Percentiles rank a stretch among this genome's conserved stretches.
Conservation (phyloP, 2,329 filamentous ascomycete genomes). For the Purpureocillium takamizusanense region DNA sequence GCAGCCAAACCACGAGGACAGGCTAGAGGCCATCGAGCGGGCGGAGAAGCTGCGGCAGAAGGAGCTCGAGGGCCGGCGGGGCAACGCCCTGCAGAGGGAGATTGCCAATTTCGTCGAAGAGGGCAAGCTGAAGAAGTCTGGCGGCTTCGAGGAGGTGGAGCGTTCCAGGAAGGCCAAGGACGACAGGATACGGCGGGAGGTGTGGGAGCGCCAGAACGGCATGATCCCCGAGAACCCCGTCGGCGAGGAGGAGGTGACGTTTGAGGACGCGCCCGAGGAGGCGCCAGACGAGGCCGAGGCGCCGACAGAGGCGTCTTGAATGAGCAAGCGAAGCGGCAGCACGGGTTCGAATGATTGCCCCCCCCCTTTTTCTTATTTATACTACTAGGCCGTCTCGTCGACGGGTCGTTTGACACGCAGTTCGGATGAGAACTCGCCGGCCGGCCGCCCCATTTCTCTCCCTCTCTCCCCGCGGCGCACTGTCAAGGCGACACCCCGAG, state of each 20-base stretch:
- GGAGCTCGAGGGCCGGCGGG: slow-evolving; percentile 70
- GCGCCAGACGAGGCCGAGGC: slow-evolving; percentile 8
- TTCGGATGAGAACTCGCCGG: too few relatives aligned
- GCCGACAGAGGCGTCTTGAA: slow-evolving; percentile 5
- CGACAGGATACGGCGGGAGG: slow-evolving; percentile 74
- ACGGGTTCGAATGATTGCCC: too few relatives aligned
- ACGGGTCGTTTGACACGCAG: too few relatives aligned
- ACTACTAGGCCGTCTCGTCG: too few relatives aligned
- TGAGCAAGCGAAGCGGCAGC: not conserved
- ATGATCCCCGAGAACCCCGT: slow-evolving; percentile 34
- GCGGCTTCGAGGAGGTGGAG: slow-evolving; percentile 90
- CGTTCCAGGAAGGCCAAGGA: slow-evolving; percentile 76
- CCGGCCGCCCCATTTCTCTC: too few relatives aligned
- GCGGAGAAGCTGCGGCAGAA: slow-evolving; percentile 86
- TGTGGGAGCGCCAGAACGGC: slow-evolving; percentile 59
- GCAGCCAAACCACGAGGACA: slow-evolving; percentile 86
- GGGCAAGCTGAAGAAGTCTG: slow-evolving; percentile 89
- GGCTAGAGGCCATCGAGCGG: slow-evolving; percentile 93
- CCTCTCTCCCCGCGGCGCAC: too few relatives aligned
- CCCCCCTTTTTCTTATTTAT: too few relatives aligned
- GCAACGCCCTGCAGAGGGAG: slow-evolving; percentile 75
- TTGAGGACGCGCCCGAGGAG: slow-evolving; percentile 14
- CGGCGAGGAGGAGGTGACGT: slow-evolving; percentile 23
- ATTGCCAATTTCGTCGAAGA: slow-evolving; percentile 78
- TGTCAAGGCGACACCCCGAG: too few relatives aligned